Evolutionary conservation across 495 filamentous ascomycete genomes (phyloP).

Genomic region (Lentithecium fluviatile): DNA sequence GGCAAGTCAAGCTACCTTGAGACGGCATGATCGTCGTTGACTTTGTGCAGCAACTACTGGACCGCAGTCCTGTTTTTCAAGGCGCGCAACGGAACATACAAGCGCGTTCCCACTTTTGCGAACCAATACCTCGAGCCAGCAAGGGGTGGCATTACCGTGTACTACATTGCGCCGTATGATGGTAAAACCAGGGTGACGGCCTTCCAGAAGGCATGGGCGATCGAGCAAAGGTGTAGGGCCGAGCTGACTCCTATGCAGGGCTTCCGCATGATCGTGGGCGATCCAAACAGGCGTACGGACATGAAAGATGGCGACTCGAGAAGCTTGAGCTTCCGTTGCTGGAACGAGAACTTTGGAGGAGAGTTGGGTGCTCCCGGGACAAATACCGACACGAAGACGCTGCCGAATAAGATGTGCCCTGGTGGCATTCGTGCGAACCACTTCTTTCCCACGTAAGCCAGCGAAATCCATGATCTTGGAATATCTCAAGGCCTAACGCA

Average conservation of each 20-base stretch:
- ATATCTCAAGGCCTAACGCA: neutral
- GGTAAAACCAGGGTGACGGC: slow-evolving; percentile 19
- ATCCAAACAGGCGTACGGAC: slow-evolving; percentile 4
- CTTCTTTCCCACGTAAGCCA: slow-evolving; percentile 19
- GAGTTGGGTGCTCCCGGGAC: slow-evolving; percentile 11
- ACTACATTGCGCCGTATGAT: slow-evolving; percentile 36
- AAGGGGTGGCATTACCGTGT: slow-evolving; percentile 21
- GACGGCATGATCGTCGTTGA: neutral
- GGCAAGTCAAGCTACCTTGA: neutral
- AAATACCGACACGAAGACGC: slow-evolving; percentile 7
- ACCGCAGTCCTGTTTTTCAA: slow-evolving; percentile 49
- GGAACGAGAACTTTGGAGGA: slow-evolving; percentile 4
- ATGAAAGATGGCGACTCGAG: slow-evolving; percentile 36
- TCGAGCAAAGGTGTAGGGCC: neutral
- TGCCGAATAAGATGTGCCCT: slow-evolving; percentile 9
- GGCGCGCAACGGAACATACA: slow-evolving; percentile 48
- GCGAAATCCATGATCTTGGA: neutral
- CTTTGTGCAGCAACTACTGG: slow-evolving; percentile 13
- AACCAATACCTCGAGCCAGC: slow-evolving; percentile 49
- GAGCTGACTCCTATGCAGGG: slow-evolving; percentile 4
- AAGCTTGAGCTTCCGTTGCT: slow-evolving; percentile 17
- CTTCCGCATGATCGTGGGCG: slow-evolving; percentile 27
- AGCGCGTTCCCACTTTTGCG: slow-evolving; percentile 50
- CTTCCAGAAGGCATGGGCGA: slow-evolving; percentile 11
- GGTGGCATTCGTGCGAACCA: slow-evolving; percentile 20